Evolutionary conservation across 257 asterid species (phyloP).

Genomic region (Cordia subcordata): DNA sequence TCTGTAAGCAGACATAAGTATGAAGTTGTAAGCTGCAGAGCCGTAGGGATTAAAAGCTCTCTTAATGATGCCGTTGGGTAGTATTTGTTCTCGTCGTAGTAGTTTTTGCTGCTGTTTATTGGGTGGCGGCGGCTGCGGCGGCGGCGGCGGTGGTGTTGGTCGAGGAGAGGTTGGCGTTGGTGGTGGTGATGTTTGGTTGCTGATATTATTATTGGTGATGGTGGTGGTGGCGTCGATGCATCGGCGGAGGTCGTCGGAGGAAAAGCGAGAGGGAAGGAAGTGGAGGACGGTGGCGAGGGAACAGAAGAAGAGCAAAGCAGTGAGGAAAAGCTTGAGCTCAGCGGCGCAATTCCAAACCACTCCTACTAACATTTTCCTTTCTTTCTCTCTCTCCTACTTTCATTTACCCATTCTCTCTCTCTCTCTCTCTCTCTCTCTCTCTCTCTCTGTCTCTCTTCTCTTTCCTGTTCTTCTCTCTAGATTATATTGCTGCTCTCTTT

Average conservation of each 20-base stretch:
- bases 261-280: conserved; percentile 47
- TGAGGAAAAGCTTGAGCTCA: conserved; percentile 53
- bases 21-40: conserved; percentile 66
- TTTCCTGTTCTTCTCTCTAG: too few species aligned
- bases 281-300: conserved; percentile 57
- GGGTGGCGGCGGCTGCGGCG: neutral
- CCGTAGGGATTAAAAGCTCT: conserved; percentile 65
- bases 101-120: neutral
- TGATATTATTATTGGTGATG: neutral
- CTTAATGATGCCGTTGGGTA: conserved; percentile 28
- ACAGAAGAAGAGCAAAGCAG: conserved; percentile 53
- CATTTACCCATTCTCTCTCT: too few species aligned
- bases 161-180: conserved; percentile 1
- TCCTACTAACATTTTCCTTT: conserved; percentile 54
- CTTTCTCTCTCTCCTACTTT: conserved; percentile 19
- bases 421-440: neutral
- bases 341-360: conserved; percentile 63
- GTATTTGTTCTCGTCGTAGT: conserved; percentile 3
- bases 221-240: conserved; percentile 32
- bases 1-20: conserved; percentile 87
- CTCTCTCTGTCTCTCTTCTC: neutral
- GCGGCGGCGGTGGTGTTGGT: neutral
- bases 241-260: conserved; percentile 35
- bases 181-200: neutral
- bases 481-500: too few species aligned